phyloP scores from a whole-genome alignment of 768 basidiomycete species.

The Kwoniella sp. region DNA sequence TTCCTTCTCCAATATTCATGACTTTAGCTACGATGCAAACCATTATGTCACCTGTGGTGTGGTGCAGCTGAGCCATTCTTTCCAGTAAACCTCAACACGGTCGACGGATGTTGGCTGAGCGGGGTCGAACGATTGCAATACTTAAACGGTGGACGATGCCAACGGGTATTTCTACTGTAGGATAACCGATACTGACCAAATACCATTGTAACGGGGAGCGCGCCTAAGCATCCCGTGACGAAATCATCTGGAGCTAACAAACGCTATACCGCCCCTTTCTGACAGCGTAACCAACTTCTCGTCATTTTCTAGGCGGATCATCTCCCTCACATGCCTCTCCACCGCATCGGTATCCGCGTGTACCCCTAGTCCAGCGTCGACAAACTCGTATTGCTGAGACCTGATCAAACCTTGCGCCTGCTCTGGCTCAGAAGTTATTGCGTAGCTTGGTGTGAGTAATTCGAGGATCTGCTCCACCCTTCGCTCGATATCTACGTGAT shows the following conservation, averaged over 20 bases:
- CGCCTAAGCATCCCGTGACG: no score
- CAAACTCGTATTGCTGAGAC: not conserved
- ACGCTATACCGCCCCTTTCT: not conserved
- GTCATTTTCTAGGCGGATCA: not conserved
- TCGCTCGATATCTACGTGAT: not conserved
- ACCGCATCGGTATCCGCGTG: not conserved
- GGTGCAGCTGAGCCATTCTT: not conserved
- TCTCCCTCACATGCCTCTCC: not conserved
- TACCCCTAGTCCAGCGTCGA: not conserved
- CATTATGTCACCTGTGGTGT: slow-evolving; percentile 1
- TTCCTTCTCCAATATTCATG: slow-evolving; percentile 1
- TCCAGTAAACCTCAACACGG: no score
- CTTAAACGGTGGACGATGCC: no score
- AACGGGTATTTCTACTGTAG: no score
- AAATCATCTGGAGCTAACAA: no score
- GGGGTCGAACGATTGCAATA: no score
- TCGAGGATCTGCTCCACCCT: slow-evolving; percentile 5
- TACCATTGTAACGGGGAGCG: not conserved
- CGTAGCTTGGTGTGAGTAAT: not conserved
- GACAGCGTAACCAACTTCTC: not conserved
- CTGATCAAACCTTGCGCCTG: not conserved
- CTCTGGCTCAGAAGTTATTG: not conserved
- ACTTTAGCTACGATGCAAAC: slow-evolving; percentile 18
- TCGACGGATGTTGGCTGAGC: no score
- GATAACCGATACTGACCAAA: slow-evolving; percentile 2